Conservation (phyloP, 352 stramenopile genomes). For the Phytophthora hybrid region DNA sequence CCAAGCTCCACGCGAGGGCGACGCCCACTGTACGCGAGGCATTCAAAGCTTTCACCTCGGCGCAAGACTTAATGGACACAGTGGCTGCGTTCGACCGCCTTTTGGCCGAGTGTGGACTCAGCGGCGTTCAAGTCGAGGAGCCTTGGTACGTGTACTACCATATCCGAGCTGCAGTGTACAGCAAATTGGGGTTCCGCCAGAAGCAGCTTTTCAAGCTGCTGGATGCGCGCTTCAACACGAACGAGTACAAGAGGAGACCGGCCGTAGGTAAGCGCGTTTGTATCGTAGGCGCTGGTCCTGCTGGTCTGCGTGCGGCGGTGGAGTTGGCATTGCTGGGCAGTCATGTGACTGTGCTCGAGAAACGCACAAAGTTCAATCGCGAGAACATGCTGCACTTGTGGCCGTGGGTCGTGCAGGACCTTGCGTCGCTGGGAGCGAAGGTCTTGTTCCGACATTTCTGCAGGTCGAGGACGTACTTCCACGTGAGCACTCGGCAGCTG, state of each 20-base stretch:
- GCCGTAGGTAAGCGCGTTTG: constrained; percentile 40
- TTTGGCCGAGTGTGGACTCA: constrained; percentile 50
- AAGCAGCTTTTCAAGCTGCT: constrained; percentile 74
- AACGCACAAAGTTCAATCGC: constrained; percentile 74
- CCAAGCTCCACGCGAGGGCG: background rate
- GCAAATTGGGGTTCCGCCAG: constrained; percentile 65
- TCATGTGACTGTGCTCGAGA: constrained; percentile 77
- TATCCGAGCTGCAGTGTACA: constrained; percentile 53
- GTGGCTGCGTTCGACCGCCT: constrained; percentile 52
- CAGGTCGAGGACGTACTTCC: constrained; percentile 73
- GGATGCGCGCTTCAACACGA: constrained; percentile 50
- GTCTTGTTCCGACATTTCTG: constrained; percentile 73
- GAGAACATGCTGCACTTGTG: constrained; percentile 87
- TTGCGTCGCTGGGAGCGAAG: constrained; percentile 76
- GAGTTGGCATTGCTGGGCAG: constrained; percentile 70
- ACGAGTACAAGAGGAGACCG: constrained; percentile 48
- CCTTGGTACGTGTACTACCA: constrained; percentile 62
- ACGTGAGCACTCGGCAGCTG: constrained; percentile 81
- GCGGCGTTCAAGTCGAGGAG: constrained; percentile 45
- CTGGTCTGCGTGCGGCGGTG: constrained; percentile 70
- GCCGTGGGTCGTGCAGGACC: constrained; percentile 82
- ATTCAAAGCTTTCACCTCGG: constrained; percentile 57
- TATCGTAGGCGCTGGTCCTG: constrained; percentile 71
- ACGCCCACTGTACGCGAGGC: constrained; percentile 28
- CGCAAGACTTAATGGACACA: constrained; percentile 59